Conservation (phyloP, 2,329 filamentous ascomycete species). For the Fusarium redolens region DNA sequence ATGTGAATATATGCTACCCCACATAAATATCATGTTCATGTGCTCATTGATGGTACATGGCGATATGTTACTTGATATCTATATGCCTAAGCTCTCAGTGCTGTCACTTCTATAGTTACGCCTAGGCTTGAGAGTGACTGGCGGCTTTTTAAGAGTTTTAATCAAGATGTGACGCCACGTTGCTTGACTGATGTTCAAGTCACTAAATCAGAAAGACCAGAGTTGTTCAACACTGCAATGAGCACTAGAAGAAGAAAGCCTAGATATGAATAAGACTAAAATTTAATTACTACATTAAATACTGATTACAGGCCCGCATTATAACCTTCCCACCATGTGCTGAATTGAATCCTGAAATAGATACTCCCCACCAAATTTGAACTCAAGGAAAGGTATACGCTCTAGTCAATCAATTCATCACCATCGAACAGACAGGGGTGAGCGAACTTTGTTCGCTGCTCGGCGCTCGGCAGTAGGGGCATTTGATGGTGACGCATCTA, state of each 20-base stretch:
- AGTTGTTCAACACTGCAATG: not conserved
- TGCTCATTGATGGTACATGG: not conserved
- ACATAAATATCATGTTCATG: no score
- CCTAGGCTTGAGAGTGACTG: not conserved
- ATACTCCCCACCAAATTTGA: slow-evolving; percentile 3
- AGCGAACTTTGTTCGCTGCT: slow-evolving; percentile 21
- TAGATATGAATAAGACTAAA: not conserved
- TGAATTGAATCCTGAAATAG: not conserved
- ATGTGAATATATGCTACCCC: not conserved
- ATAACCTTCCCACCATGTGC: not conserved
- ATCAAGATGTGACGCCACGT: not conserved
- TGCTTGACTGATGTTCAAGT: no score
- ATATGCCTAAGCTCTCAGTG: not conserved
- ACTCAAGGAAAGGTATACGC: slow-evolving; percentile 8
- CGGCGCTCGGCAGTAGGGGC: slow-evolving; percentile 3
- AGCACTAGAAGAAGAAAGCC: not conserved
- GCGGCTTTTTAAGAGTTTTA: not conserved
- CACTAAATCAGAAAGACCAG: no score
- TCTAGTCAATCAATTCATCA: slow-evolving; percentile 2
- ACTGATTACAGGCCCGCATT: slow-evolving; percentile 22
- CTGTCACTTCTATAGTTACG: not conserved
- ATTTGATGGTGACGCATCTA: slow-evolving; percentile 30
- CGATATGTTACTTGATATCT: not conserved
- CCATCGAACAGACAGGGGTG: slow-evolving; percentile 26
- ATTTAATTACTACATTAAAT: slow-evolving; percentile 24